A percentile compares a stretch with the other conserved stretches of the same genome.
These are phyloP conservation scores for Parasarocladium wereldwijsianum DNA, from an alignment of 2,329 filamentous ascomycete species.

Conservation along the genomic window DNA sequence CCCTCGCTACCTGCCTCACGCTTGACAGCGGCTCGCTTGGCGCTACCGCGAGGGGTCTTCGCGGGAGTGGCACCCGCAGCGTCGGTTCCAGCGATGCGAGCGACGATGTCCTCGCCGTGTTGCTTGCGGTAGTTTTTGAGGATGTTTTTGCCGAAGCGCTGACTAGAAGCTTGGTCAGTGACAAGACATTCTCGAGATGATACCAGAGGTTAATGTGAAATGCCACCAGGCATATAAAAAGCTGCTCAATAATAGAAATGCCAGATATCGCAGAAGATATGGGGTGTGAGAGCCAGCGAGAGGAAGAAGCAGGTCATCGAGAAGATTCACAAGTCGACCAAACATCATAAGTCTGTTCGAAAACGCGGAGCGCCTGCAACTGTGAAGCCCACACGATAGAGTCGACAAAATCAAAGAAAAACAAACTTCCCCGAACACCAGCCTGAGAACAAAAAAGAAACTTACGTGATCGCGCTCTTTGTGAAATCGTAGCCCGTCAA, in stretches of 20 bases:
- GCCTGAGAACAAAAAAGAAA: conserved; percentile 1
- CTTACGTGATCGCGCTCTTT: conserved; percentile 23
- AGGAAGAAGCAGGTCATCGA: background rate
- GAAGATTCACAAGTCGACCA: too few species aligned
- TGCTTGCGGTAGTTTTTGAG: conserved; percentile 19
- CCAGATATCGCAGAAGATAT: too few species aligned
- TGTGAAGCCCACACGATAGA: too few species aligned
- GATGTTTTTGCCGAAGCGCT: conserved; percentile 24
- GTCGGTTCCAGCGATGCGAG: conserved; percentile 1
- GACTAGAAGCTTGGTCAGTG: conserved; percentile 11
- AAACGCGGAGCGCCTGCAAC: too few species aligned
- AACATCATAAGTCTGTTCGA: too few species aligned
- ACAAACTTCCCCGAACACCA: too few species aligned
- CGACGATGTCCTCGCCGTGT: conserved; percentile 7
- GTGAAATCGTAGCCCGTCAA: conserved; percentile 19
- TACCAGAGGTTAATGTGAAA: background rate
- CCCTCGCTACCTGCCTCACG: background rate
- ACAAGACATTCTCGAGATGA: too few species aligned
- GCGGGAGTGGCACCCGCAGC: conserved; percentile 3
- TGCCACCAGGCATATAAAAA: too few species aligned
- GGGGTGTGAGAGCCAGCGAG: too few species aligned
- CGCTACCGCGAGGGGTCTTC: background rate
- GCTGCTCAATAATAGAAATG: too few species aligned
- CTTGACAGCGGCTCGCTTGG: background rate
- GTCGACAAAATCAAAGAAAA: too few species aligned